Evolutionary conservation across 2,329 filamentous ascomycete genomes (phyloP).

Genomic region (Byssothecium circinans): DNA sequence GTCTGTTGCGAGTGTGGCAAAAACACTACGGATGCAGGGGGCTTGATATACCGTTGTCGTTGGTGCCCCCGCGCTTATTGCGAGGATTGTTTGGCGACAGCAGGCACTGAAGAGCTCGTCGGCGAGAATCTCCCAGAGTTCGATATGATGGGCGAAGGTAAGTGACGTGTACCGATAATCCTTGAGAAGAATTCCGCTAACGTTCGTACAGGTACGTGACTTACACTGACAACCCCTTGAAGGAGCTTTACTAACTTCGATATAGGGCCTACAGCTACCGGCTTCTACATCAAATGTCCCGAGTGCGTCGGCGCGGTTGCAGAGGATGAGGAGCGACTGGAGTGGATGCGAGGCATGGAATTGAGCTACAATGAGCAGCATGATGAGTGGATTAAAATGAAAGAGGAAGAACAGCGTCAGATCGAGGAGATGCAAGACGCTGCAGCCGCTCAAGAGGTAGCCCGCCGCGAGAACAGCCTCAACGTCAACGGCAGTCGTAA

Average conservation of each 20-base stretch:
- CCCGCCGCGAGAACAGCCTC: neutral
- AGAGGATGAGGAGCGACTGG: conserved; percentile 21
- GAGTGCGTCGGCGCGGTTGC: conserved; percentile 38
- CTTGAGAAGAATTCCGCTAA: no score
- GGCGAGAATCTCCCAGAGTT: conserved; percentile 57
- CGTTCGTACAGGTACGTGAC: no score
- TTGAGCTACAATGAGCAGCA: conserved; percentile 26
- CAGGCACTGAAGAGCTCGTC: conserved; percentile 53
- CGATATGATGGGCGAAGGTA: conserved; percentile 51
- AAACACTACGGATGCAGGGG: conserved; percentile 53
- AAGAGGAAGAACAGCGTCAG: conserved; percentile 16
- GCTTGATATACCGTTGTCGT: conserved; percentile 56
- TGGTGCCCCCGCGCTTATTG: conserved; percentile 60
- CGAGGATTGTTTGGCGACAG: conserved; percentile 57
- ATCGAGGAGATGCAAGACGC: conserved; percentile 16
- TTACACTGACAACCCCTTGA: neutral
- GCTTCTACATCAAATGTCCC: conserved; percentile 57
- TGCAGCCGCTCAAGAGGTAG: neutral
- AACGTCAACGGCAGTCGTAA: neutral
- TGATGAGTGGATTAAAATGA: conserved; percentile 22
- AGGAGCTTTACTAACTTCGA: neutral
- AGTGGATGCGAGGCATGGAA: conserved; percentile 29
- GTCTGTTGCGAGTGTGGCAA: conserved; percentile 57
- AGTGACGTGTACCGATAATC: neutral
- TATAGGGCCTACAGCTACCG: conserved; percentile 38